These are phyloP conservation scores for Mantamonas sphyraenae DNA, from an alignment of 78 protist species.

Conservation along the genomic window DNA sequence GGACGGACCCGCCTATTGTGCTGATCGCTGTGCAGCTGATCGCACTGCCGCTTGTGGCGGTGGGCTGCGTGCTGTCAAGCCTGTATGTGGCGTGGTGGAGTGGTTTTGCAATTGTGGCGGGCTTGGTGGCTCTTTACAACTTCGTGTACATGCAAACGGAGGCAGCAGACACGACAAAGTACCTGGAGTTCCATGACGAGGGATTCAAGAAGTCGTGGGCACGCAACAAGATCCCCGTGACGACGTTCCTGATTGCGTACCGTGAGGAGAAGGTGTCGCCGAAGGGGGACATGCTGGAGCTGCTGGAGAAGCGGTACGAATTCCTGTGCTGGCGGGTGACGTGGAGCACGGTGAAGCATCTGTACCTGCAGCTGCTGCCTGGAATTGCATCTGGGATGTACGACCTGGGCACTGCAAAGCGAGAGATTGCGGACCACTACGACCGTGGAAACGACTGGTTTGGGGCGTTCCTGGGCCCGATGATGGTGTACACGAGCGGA, in stretches of 20 bases:
- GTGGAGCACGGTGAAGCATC: neutral
- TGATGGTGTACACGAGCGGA: slow-evolving; percentile 44
- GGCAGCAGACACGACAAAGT: slow-evolving; percentile 9
- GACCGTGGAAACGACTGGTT: slow-evolving; percentile 49
- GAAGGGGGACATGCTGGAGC: slow-evolving; percentile 12
- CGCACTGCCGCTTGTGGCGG: too few relatives aligned
- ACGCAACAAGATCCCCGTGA: slow-evolving; percentile 19
- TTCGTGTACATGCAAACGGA: neutral
- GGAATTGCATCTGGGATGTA: slow-evolving; percentile 4
- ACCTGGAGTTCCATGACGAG: slow-evolving; percentile 3
- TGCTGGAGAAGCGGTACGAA: slow-evolving; percentile 14
- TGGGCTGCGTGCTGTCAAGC: neutral
- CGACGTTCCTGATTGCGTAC: slow-evolving; percentile 4
- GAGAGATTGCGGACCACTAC: slow-evolving; percentile 39
- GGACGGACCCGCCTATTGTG: slow-evolving; percentile 25
- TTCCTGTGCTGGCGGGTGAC: slow-evolving; percentile 13
- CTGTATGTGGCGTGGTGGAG: neutral
- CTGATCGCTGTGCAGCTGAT: slow-evolving; percentile 1
- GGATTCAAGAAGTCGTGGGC: neutral
- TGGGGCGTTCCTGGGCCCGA: slow-evolving; percentile 23
- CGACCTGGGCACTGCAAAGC: neutral
- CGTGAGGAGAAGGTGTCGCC: slow-evolving; percentile 8
- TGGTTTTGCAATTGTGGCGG: neutral
- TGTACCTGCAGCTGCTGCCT: slow-evolving; percentile 8
- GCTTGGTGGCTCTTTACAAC: neutral